Evolutionary conservation across 148 eudicot genomes (phyloP).

Genomic region (Rhododendron henanense): DNA sequence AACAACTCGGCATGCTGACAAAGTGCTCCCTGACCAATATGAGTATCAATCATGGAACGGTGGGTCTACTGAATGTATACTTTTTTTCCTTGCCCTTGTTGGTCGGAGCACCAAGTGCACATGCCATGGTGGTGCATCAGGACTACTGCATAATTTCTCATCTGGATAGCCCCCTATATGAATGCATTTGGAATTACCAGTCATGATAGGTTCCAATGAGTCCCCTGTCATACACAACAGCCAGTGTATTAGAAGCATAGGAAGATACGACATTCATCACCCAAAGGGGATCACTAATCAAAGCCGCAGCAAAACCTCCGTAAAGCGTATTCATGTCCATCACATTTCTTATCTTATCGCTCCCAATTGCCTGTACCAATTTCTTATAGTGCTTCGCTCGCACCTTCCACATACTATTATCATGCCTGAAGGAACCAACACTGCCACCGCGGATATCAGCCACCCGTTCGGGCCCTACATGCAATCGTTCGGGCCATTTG

Average conservation of each 20-base stretch:
- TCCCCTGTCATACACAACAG: constrained; percentile 83
- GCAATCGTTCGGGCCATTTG: constrained; percentile 78
- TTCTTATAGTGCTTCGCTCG: constrained; percentile 80
- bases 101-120: neutral
- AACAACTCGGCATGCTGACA: neutral
- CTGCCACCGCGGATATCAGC: constrained; percentile 60
- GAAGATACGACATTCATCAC: constrained; percentile 96
- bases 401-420: constrained; percentile 68
- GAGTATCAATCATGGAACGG: neutral
- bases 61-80: neutral
- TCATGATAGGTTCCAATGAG: constrained; percentile 89
- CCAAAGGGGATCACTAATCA: constrained; percentile 76
- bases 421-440: constrained; percentile 56
- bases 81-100: neutral
- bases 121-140: neutral
- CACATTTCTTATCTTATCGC: constrained; percentile 76
- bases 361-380: constrained; percentile 67
- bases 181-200: constrained; percentile 48
- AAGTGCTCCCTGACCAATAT: neutral
- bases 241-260: constrained; percentile 60
- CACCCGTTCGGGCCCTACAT: constrained; percentile 64
- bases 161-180: neutral
- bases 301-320: constrained; percentile 86
- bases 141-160: neutral
- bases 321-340: constrained; percentile 96